Evolutionary conservation across 306 rosid species (phyloP), one percentile per base, ranked within the genome.

Genomic region (Cucurbita pepo): DNA sequence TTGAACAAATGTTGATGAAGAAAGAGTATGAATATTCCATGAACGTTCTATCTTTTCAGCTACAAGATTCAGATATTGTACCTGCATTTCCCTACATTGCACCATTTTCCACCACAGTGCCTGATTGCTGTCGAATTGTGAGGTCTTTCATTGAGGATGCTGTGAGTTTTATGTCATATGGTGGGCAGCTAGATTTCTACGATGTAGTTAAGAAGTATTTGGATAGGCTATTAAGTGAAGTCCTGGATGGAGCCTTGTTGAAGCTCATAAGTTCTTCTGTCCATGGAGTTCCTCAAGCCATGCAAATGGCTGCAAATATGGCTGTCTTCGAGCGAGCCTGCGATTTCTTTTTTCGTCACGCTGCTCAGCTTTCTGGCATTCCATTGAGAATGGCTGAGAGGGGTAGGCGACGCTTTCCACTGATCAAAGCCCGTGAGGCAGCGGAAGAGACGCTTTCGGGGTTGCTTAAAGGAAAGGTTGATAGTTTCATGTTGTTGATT

Each of bases 281-380:
- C 45, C 90, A 77, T 74, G 99, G 91, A 38, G 99, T 94, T 30
- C 54, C 95, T 60, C 99, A 86, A 79, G 99, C 97, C 16, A 94
- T 94, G 99, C 99, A 90, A 78, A 83, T 94, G 65, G 99, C 99
- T 6, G 99, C 97, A 18, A 94, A 94, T 75, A 89, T 94, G 99
- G 89, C 89, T 40, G 99, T 94, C 15, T 37, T 91, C 70, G 99
- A 94, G 82, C 97, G 96, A 38, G 99, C 99, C 0, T 90, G 99
- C 64, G 99, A 94, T 81, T 94, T 94, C 78, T 89, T 94, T 90
- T 89, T 91, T 73, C 95, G 97, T 56, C 99, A 94, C 53, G 99
- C 99, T 38, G 99, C 97, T 30, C 99, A 94, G 85, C 97, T 94
- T 51, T 90, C 99, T 5, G 97, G 99, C 48, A 82, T 94, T 80